Conservation (phyloP, 2,329 filamentous ascomycete species). For the Exophiala dermatitidis region DNA sequence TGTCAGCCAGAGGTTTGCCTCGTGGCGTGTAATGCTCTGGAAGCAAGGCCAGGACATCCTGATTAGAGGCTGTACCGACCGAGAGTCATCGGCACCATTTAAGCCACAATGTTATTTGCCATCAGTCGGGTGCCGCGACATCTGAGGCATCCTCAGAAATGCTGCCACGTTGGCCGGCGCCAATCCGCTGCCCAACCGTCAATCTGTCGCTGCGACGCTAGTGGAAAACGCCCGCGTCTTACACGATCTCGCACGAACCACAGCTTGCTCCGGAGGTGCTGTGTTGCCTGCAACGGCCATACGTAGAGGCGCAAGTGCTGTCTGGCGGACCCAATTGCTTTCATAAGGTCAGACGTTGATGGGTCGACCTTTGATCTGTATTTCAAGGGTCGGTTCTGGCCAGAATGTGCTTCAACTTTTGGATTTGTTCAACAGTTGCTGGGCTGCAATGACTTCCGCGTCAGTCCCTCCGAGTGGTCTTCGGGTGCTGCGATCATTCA, state of each 20-base stretch:
- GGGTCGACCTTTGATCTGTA: conserved; percentile 2
- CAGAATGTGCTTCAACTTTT: conserved; percentile 11
- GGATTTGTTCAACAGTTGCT: conserved; percentile 35
- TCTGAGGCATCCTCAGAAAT: conserved; percentile 22
- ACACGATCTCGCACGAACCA: conserved; percentile 18
- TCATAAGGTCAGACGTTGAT: neutral
- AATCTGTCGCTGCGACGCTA: conserved; percentile 14
- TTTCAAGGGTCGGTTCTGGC: neutral
- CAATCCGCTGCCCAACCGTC: conserved; percentile 22
- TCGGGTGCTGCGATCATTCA: conserved; percentile 32
- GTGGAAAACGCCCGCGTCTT: conserved; percentile 13
- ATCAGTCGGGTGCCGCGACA: conserved; percentile 14
- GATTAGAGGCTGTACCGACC: conserved; percentile 4
- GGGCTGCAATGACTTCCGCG: conserved; percentile 38
- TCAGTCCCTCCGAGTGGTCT: conserved; percentile 31
- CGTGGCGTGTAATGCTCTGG: conserved; percentile 13
- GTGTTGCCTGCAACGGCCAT: conserved; percentile 16
- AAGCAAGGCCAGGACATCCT: conserved; percentile 15
- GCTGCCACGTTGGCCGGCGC: conserved; percentile 20
- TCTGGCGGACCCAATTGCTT: neutral
- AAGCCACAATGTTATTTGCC: conserved; percentile 12
- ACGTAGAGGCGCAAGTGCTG: neutral
- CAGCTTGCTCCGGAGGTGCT: conserved; percentile 4
- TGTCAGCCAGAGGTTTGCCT: conserved; percentile 5
- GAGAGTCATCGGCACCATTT: conserved; percentile 6